A percentile compares a stretch with the other conserved stretches of the same genome.
These are phyloP conservation scores for Hamigera avellanea DNA, from an alignment of 495 filamentous ascomycete genomes.

Conservation along the genomic window DNA sequence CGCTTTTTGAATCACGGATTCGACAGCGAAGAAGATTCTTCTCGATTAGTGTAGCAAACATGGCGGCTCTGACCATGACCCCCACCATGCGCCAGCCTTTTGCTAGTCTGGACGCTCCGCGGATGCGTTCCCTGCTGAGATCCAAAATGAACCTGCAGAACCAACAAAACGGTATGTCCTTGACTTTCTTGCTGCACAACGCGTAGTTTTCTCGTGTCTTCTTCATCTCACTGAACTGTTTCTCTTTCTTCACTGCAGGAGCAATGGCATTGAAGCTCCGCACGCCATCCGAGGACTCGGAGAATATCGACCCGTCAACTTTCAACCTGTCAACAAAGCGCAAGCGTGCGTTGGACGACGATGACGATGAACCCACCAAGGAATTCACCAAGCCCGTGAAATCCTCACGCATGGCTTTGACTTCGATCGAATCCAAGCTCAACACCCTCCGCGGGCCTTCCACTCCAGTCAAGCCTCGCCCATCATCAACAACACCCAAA, in stretches of 20 bases:
- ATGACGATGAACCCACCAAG: constrained; percentile 32
- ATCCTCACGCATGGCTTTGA: constrained; percentile 24
- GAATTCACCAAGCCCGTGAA: constrained; percentile 28
- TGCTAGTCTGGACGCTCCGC: constrained; percentile 28
- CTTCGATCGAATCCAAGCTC: constrained; percentile 16
- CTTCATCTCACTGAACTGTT: neutral
- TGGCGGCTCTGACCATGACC: constrained; percentile 27
- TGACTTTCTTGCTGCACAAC: neutral
- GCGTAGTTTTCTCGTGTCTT: neutral
- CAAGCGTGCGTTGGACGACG: constrained; percentile 38
- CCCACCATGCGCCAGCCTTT: constrained; percentile 31
- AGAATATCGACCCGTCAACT: constrained; percentile 69
- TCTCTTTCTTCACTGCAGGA: neutral
- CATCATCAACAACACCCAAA: constrained; percentile 24
- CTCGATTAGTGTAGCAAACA: too few species aligned
- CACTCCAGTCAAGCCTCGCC: constrained; percentile 24
- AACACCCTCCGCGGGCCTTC: constrained; percentile 16
- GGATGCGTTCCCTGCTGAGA: constrained; percentile 31
- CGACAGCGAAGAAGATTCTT: too few species aligned
- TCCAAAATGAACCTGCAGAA: constrained; percentile 40
- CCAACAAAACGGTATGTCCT: constrained; percentile 40
- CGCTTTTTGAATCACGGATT: too few species aligned
- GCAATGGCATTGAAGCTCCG: constrained; percentile 3
- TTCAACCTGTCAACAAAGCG: constrained; percentile 59
- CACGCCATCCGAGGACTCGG: constrained; percentile 30